phyloP scores from a whole-genome alignment of 2,329 filamentous ascomycete species.

The Exophiala aquamarina region DNA sequence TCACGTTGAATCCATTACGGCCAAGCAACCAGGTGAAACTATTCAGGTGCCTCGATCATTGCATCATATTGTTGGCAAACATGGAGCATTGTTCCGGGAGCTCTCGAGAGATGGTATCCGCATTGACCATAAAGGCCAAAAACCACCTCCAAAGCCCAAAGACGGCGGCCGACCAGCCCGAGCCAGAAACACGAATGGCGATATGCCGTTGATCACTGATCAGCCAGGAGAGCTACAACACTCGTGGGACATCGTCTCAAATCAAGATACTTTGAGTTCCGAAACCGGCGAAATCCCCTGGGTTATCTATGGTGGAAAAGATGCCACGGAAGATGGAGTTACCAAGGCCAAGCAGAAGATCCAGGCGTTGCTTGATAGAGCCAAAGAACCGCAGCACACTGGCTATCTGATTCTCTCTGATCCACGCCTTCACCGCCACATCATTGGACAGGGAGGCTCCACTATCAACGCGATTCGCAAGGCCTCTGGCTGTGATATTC shows the following conservation, averaged over 20 bases:
- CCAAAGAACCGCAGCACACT: slow-evolving; percentile 53
- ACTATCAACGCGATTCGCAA: slow-evolving; percentile 92
- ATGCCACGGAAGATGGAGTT: slow-evolving; percentile 66
- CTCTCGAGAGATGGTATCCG: slow-evolving; percentile 86
- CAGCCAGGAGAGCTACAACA: slow-evolving; percentile 67
- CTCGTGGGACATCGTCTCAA: slow-evolving; percentile 74
- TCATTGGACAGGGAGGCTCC: slow-evolving; percentile 84
- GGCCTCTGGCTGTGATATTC: slow-evolving; percentile 90
- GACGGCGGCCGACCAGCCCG: slow-evolving; percentile 44
- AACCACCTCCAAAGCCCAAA: slow-evolving; percentile 68
- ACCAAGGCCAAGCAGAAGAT: slow-evolving; percentile 77
- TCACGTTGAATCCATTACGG: slow-evolving; percentile 75
- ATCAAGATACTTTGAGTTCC: slow-evolving; percentile 21
- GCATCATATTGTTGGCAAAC: slow-evolving; percentile 83
- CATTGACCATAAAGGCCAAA: slow-evolving; percentile 83
- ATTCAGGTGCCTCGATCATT: slow-evolving; percentile 78
- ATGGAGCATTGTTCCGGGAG: slow-evolving; percentile 89
- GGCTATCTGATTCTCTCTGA: slow-evolving; percentile 91
- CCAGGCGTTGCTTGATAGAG: slow-evolving; percentile 67
- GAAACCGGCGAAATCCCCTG: slow-evolving; percentile 63
- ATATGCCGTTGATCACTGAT: slow-evolving; percentile 86
- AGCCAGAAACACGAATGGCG: slow-evolving; percentile 55
- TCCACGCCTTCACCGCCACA: slow-evolving; percentile 81
- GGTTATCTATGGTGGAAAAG: slow-evolving; percentile 70
- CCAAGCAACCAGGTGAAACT: slow-evolving; percentile 85